These are phyloP conservation scores for Wallacemonas sp. DNA, from an alignment of 208 protist species.

Conservation along the genomic window DNA sequence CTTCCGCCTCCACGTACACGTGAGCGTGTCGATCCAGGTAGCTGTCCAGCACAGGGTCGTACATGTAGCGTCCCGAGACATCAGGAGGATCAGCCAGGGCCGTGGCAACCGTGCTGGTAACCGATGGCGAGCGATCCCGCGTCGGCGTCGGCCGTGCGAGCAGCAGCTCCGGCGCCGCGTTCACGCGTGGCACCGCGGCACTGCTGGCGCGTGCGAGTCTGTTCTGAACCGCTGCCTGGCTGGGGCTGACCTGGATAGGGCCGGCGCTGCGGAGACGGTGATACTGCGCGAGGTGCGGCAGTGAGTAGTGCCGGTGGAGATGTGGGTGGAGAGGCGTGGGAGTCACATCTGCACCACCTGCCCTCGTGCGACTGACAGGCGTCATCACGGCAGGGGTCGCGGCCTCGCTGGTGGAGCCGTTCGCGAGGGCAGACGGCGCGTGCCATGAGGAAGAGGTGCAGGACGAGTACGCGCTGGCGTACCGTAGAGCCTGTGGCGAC, in stretches of 20 bases:
- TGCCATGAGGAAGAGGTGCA: not conserved
- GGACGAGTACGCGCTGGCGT: conserved; percentile 9
- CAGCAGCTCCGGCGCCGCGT: not conserved
- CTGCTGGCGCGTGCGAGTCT: not conserved
- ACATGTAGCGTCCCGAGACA: conserved; percentile 41
- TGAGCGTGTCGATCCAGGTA: conserved; percentile 70
- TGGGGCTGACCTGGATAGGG: not conserved
- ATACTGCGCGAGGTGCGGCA: conserved; percentile 5
- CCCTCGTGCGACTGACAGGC: not conserved
- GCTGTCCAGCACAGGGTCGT: conserved; percentile 72
- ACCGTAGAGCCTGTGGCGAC: conserved; percentile 1
- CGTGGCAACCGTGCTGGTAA: not conserved
- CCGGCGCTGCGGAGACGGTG: conserved; percentile 4
- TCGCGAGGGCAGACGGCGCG: not conserved
- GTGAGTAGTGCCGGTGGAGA: conserved; percentile 8
- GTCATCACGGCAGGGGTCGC: not conserved
- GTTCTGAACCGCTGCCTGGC: not conserved
- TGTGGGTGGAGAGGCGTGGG: not conserved
- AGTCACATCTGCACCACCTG: not conserved
- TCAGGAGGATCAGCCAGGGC: not conserved
- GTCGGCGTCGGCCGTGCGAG: not conserved
- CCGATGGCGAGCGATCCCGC: not conserved
- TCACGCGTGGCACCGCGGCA: not conserved
- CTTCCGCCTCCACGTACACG: conserved; percentile 30
- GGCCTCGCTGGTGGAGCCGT: not conserved